Conservation (phyloP, 1,284 basidiomycete species). For the Ustilago nuda region DNA sequence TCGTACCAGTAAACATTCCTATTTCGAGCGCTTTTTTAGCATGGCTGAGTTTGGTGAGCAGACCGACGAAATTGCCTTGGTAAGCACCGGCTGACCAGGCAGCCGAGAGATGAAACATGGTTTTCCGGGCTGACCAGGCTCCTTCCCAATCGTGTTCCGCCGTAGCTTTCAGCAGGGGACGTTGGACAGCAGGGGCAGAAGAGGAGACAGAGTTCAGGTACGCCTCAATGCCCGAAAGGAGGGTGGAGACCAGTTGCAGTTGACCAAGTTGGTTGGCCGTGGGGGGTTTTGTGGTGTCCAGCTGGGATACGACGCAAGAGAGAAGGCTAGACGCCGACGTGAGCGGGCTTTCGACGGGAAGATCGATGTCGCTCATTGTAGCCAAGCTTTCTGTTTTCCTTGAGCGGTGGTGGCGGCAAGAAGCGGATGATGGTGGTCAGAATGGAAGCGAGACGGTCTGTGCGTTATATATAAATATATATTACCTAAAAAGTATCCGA, state of each 20-base stretch:
- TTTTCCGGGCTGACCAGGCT: conserved; percentile 35
- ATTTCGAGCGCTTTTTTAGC: conserved; percentile 58
- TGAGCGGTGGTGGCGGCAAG: background rate
- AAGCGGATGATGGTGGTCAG: background rate
- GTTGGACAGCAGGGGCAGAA: conserved; percentile 34
- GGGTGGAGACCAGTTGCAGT: conserved; percentile 34
- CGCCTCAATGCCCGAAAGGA: conserved; percentile 47
- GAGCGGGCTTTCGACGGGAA: conserved; percentile 50
- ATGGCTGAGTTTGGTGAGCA: conserved; percentile 42
- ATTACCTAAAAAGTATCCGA: background rate
- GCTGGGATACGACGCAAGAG: conserved; percentile 20
- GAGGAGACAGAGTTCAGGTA: conserved; percentile 53
- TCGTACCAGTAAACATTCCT: conserved; percentile 63
- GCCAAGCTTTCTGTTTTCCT: background rate
- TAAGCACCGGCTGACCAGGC: conserved; percentile 56
- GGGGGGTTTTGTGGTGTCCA: conserved; percentile 14
- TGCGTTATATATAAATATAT: conserved; percentile 5
- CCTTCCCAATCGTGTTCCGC: conserved; percentile 51
- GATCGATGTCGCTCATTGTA: conserved; percentile 31
- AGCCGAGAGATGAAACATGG: conserved; percentile 41
- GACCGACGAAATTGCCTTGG: conserved; percentile 55
- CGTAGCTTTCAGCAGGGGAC: conserved; percentile 47
- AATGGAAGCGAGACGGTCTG: background rate
- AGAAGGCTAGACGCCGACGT: conserved; percentile 41
- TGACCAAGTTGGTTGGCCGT: conserved; percentile 23